Conservation (phyloP, 306 rosid species). For the Casuarina equisetifolia region DNA sequence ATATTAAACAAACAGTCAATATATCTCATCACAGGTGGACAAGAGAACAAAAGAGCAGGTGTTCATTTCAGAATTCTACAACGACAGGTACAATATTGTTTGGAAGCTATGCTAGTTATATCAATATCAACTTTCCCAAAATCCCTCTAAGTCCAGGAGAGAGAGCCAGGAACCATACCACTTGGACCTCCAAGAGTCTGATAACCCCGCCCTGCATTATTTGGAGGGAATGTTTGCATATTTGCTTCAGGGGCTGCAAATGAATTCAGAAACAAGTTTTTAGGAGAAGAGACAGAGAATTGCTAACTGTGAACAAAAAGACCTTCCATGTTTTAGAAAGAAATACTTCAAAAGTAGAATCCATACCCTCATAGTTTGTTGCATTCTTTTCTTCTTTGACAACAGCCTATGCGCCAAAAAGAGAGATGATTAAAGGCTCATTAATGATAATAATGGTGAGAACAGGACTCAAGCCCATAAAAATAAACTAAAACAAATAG, state of each 20-base stretch:
- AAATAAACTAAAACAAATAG: not conserved
- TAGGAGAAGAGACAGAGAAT: not conserved
- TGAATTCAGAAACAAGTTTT: slow-evolving; percentile 12
- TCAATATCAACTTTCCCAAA: not conserved
- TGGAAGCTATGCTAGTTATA: not conserved
- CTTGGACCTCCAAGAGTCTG: slow-evolving; percentile 67
- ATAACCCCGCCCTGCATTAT: slow-evolving; percentile 65
- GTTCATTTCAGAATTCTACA: not conserved
- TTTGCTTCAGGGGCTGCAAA: slow-evolving; percentile 64
- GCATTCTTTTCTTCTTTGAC: slow-evolving; percentile 47
- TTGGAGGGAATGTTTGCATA: slow-evolving; percentile 85
- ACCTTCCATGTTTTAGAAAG: not conserved
- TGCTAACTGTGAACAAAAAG: not conserved
- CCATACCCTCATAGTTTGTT: slow-evolving; percentile 62
- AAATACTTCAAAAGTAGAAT: slow-evolving; percentile 5
- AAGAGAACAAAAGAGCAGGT: not conserved
- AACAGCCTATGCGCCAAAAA: slow-evolving; percentile 56
- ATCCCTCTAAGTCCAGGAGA: not conserved
- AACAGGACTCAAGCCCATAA: not conserved
- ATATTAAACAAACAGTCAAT: not conserved
- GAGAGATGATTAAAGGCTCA: not conserved
- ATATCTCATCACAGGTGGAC: not conserved
- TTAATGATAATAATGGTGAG: not conserved
- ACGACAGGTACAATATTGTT: not conserved
- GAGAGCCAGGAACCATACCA: slow-evolving; percentile 40